Base-by-base conservation (phyloP, 78 protist genomes). In the Planoprotostelium fungivorum region DNA sequence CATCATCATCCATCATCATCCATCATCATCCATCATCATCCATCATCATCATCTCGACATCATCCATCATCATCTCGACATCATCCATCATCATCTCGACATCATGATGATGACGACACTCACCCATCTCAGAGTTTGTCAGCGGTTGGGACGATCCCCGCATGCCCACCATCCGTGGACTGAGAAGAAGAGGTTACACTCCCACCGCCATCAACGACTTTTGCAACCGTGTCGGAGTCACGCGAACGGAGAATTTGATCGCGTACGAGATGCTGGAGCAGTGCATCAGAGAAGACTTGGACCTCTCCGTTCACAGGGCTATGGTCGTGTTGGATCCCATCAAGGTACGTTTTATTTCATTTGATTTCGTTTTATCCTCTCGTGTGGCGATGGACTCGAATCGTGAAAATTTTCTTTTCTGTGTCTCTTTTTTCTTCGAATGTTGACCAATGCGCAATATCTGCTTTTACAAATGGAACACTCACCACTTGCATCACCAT, bases 131-230 rank as follows among this genome's bases (percentile, higher is more conserved):
- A 39, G 83, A 83, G 31, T 34, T 89, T 84, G 99, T 98, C 37
- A 0, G n/a, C 34, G 99, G 99, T 34, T 99, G 99, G 99, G 99
- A 98, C 89, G 99, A 99, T 90, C 99, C 99, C 29, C 95, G 99
- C 31, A 91, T 99, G 35, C 94, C 89, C 37, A 98, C 99, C 37
- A 51, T 97, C 87, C 38, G 87, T 35, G 98, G 97, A 25, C 88
- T 98, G 88, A 91, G 98, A 37, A 63, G 99, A 29, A 90, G 99
- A 35, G 99, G 99, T 73, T 97, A 89, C 95, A 89, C 98, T 10
- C 98, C 99, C 34, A 95, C 87, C 34, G 93, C 96, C 10, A 93
- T 99, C 86, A 95, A 97, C 91, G 29, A 0, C 0, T 94, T 99
- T 84, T 98, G 99, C 91, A 97, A 97, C 23, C 35, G 34, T 0